phyloP scores from a whole-genome alignment of 192 early-diverging fungal genomes.

The Entomortierella lignicola region DNA sequence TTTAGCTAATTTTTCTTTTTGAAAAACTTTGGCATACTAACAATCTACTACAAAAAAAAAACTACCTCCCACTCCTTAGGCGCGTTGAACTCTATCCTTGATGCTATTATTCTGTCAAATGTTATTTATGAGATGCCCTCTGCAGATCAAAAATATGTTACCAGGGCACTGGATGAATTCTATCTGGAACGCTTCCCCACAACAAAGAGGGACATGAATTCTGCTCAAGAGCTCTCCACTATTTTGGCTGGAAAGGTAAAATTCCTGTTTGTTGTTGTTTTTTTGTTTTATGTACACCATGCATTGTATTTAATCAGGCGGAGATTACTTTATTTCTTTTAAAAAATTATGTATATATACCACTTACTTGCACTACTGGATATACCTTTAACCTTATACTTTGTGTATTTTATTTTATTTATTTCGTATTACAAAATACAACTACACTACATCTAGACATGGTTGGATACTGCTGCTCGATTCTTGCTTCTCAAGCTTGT shows the following conservation, averaged over 20 bases:
- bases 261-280: too few species aligned
- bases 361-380: too few species aligned
- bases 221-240: slow-evolving; percentile 18
- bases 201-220: slow-evolving; percentile 11
- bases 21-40: too few species aligned
- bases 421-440: too few species aligned
- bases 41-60: too few species aligned
- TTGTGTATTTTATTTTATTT: background rate
- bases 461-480: slow-evolving; percentile 27
- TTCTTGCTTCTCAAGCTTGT: slow-evolving; percentile 27
- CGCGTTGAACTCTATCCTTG: slow-evolving; percentile 32
- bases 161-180: slow-evolving; percentile 28
- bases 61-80: slow-evolving; percentile 2
- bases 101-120: slow-evolving; percentile 26
- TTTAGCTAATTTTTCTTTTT: too few species aligned
- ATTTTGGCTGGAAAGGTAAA: slow-evolving; percentile 30
- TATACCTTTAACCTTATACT: background rate
- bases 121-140: slow-evolving; percentile 29
- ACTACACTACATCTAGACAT: too few species aligned
- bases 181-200: slow-evolving; percentile 22
- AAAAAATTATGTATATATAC: background rate
- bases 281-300: too few species aligned
- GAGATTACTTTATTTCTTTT: too few species aligned
- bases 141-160: slow-evolving; percentile 19
- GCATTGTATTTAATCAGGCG: too few species aligned